Conservation (phyloP, 2,329 filamentous ascomycete genomes). For the Sordariomycetes sp. region DNA sequence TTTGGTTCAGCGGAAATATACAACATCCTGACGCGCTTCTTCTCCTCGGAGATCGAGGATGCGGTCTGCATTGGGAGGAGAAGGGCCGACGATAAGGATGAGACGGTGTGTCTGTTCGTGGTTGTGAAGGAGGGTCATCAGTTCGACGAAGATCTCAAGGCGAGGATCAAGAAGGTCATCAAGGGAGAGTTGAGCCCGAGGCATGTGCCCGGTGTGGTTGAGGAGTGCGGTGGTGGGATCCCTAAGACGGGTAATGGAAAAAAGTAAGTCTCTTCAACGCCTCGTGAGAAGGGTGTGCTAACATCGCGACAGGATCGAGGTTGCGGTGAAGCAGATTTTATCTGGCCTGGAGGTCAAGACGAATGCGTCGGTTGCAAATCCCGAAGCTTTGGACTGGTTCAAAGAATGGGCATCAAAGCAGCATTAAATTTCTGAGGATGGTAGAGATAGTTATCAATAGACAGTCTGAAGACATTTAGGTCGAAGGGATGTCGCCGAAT, state of each 20-base stretch:
- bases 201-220: slow-evolving; percentile 79
- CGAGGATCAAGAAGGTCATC: slow-evolving; percentile 57
- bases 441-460: no score
- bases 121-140: slow-evolving; percentile 55
- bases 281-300: slow-evolving; percentile 5
- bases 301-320: slow-evolving; percentile 59
- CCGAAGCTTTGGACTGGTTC: slow-evolving; percentile 84
- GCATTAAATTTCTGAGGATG: no score
- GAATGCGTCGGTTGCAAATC: slow-evolving; percentile 88
- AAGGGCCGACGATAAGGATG: slow-evolving; percentile 62
- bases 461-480: no score
- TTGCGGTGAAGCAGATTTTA: slow-evolving; percentile 91
- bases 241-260: slow-evolving; percentile 92
- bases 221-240: slow-evolving; percentile 71
- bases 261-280: slow-evolving; percentile 54
- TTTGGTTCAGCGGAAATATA: slow-evolving; percentile 96
- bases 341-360: slow-evolving; percentile 82
- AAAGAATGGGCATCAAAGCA: slow-evolving; percentile 60
- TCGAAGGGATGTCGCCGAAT: no score
- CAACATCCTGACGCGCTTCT: slow-evolving; percentile 81
- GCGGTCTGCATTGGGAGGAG: slow-evolving; percentile 79
- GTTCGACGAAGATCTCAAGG: slow-evolving; percentile 52
- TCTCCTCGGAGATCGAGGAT: slow-evolving; percentile 69
- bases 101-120: slow-evolving; percentile 82
- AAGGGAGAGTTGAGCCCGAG: slow-evolving; percentile 74